Evolutionary conservation across 805 yeast species (phyloP), one percentile per base, ranked within the genome.

Genomic region (Teunomyces barrocoloradensis): DNA sequence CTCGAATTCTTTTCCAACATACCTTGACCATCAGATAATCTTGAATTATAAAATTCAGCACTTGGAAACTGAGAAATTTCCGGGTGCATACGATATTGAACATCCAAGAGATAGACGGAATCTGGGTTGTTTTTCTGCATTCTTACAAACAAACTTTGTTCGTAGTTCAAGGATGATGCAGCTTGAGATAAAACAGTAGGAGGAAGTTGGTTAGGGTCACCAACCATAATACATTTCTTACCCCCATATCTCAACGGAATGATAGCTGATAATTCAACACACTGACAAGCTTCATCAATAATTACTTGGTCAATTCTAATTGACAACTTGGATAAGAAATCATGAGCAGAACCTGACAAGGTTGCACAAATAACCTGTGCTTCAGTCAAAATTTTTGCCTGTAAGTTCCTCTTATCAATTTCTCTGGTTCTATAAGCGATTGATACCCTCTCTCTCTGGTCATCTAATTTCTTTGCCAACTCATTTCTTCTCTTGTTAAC

Each of bases 121-220:
- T 60, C 73, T 46, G 69, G 82, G 55, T 83, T 66, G 51, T 80
- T 77, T 45, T 75, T 80, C 56, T 87, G 96, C 95, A 92, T 91
- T 52, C 99, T 78, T 36, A 92, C 98, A 65, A 94, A 94, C 59
- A 94, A 73, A 61, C 96, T 87, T 65, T 92, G 96, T 53, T 92
- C 96, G 60, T 94, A 94, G 37, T 81, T 80, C 56, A 75, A 79
- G 4, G 80, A 73, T 1, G 95, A 85, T 1, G 99, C 98, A 11
- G 82, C 85, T 56, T 87, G 90, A 0, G 97, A 92, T 15, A 94
- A 68, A 9, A 92, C 98, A 0, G 99, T 92, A 0, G 99, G 99
- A 0, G 99, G 99, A 52, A 94, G 76, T 69, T 94, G 99, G 63
- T 94, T 91, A 2, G 98, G 98, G 70, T 94, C 99, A 64, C 99